Evolutionary conservation across 2,329 filamentous ascomycete species (phyloP), one percentile per base, ranked within the genome.

Genomic region (Thielaviopsis musarum): DNA sequence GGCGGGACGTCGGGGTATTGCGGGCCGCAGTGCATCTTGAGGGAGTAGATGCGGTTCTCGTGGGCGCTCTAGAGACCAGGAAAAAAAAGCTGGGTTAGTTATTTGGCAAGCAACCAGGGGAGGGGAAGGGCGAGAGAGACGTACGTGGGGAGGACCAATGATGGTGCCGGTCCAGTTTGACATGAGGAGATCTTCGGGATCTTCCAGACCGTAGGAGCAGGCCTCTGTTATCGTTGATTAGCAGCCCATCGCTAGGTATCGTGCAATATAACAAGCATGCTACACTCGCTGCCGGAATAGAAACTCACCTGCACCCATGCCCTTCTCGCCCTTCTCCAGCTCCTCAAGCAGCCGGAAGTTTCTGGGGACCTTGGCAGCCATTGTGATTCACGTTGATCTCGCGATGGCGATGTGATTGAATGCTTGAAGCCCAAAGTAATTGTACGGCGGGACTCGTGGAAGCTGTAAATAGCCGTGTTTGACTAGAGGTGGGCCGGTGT

Each of bases 141-240:
- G 69, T 78, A 96, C 93, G 72, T 97, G 91, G 70, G 93, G 91
- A 66, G 93, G 93, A 1, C 93, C 93, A 56, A 96, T 83, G 65
- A 98, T 97, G 17, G 93, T 98, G 67, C 91, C 93, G 69, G 95
- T 95, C 93, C 93, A 98, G 77, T 96, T 90, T 64, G 87, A 91
- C 91, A 98, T 95, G 72, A 93, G 82, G 64, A 96, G 81, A 69
- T 98, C 93, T 69, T 96, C 91, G 54, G 88, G 85, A 71, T 97
- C 90, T 64, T 91, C 89, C 60, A 98, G 81, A 67, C 93, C 93
- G 67, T 97, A 97, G 52, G 93, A 97, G 76, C 91, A 97, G 63
- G 91, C 91, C 76, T 97, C 93, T 93, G 66, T 60, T n/a, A 13
- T 17, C 45, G 45, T n/a, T 19, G 45, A 24, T 54, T 30, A 59